Base-by-base conservation (phyloP, 768 basidiomycete species). In the Neoboletus brunneissimus region DNA sequence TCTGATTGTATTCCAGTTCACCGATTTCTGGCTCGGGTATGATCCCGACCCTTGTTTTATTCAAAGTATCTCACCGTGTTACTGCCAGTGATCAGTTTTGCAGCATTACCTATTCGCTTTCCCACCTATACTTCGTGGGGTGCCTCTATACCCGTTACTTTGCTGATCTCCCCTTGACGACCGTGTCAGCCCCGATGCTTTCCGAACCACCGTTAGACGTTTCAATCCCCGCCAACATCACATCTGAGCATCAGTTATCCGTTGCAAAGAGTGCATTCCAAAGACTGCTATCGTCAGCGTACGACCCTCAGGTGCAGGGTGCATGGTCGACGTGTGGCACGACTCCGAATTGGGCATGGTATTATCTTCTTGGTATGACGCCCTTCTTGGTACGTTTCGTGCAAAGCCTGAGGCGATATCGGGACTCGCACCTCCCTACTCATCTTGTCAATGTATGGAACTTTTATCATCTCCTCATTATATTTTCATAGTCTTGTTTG, bases 11-110 rank as follows among this genome's bases (percentile, higher is more conserved):
- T 45, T 37, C 1, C 56, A 89, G 85, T 93, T 93, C 67, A 75
- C 85, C 8, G 89, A 91, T 77, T 91, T 91, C 84, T 93, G 91
- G 91, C 77, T 92, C 71, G 91, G 88, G 88, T 89, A 68, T 45
- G 80, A 64, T 27, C 32, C 7, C 12, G 42, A 40, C 11, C 22
- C 5, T 35, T 53, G 6, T 51, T 32, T 16, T 5, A 18, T 29
- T 9, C 32, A 5, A 34, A 0, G 42, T n/a, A 25, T 55, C 56
- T 55, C 35, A 55, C 13, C n/a, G 29, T 25, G 23, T 44, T 27
- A 12, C 23, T 31, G 22, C 35, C 63, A 91, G 89, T 13, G 91
- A 93, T 62, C 90, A 92, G 61, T 80, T 89, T 63, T 89, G 88
- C 73, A 91, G 88, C 60, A 76, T 97, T 34, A 69, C 78, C 3